Base-by-base conservation (phyloP, 139 green algal species). In the Coelastrella sp. region DNA sequence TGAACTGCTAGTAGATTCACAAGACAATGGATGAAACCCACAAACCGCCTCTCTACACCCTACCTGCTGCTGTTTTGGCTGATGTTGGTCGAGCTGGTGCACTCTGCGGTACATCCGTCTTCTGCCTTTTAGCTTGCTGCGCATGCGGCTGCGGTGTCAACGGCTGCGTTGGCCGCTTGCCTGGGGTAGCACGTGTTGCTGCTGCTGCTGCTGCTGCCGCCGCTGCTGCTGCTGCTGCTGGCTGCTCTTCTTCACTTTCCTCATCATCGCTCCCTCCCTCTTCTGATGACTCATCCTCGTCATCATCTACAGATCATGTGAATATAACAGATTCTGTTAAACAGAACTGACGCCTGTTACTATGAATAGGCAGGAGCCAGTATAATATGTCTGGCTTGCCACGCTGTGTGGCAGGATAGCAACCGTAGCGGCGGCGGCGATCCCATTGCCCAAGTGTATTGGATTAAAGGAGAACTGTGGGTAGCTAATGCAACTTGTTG, bases 11-110 rank as follows among this genome's bases (percentile, higher is more conserved):
- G 23, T 23, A 47, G 32, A 47, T 47, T 47, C 32, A 47, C 32
- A 47, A 47, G 32, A 47, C 32, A 47, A 47, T 10, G 61, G 8
- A 1, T 71, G 61, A 71, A 10, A 71, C 61, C 61, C 61, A 71
- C 61, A 71, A 47, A 47, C 32, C 32, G 32, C 32, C 32, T 47
- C 32, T 1, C 1, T 47, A 47, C 32, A 47, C 0, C 32, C 32
- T 13, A 71, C 61, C 75, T 85, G 80, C 80, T 86, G 80, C 80
- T 75, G 82, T 87, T 59, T 87, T 87, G 82, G 82, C 65, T 65
- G 61, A 32, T 10, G 82, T 54, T 22, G 16, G 60, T 65, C 78
- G 78, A 10, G 82, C 82, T 3, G 82, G 82, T 54, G 82, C 82
- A 58, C 82, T 87, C 32, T 87, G 82, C 64, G 82, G 20, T n/a